These are phyloP conservation scores for Penicillium robsamsonii DNA, from an alignment of 495 filamentous ascomycete species.

Conservation along the genomic window DNA sequence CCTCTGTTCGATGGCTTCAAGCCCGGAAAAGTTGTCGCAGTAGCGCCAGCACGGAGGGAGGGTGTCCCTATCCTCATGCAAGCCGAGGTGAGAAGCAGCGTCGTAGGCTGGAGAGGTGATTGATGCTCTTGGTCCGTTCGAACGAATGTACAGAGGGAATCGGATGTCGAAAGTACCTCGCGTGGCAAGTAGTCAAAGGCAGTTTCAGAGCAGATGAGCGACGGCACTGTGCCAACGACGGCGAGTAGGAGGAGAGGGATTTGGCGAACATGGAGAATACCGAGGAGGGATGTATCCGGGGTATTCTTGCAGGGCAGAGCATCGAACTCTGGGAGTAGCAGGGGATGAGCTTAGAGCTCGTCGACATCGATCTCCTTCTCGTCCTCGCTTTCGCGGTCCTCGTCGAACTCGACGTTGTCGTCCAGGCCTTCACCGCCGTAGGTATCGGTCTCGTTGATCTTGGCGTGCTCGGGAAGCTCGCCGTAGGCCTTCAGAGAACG, in stretches of 20 bases:
- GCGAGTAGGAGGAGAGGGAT: constrained; percentile 21
- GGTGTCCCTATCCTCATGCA: constrained; percentile 19
- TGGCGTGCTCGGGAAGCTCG: constrained; percentile 93
- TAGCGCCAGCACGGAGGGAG: constrained; percentile 15
- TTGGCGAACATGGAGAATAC: constrained; percentile 31
- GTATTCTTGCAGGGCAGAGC: constrained; percentile 39
- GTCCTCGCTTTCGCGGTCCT: constrained; percentile 56
- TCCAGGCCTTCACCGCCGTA: constrained; percentile 65
- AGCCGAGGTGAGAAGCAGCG: constrained; percentile 17
- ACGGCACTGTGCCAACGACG: constrained; percentile 22
- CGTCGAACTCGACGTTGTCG: constrained; percentile 61
- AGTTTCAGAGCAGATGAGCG: constrained; percentile 17
- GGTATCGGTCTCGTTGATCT: constrained; percentile 99
- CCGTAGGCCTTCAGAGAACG: constrained; percentile 92
- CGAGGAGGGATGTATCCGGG: constrained; percentile 29
- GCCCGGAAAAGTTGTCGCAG: constrained; percentile 28
- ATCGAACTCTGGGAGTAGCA: constrained; percentile 27
- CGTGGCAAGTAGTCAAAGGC: constrained; percentile 9
- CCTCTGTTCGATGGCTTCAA: constrained; percentile 28
- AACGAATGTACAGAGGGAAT: constrained; percentile 16
- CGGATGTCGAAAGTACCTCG: constrained; percentile 9
- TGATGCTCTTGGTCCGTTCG: constrained; percentile 15
- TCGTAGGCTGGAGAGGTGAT: constrained; percentile 10
- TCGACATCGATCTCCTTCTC: constrained; percentile 61
- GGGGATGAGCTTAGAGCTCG: constrained; percentile 50